Percentiles rank a stretch among this genome's conserved stretches.
Conservation (phyloP, 768 basidiomycete genomes). For the Mycena floridula region DNA sequence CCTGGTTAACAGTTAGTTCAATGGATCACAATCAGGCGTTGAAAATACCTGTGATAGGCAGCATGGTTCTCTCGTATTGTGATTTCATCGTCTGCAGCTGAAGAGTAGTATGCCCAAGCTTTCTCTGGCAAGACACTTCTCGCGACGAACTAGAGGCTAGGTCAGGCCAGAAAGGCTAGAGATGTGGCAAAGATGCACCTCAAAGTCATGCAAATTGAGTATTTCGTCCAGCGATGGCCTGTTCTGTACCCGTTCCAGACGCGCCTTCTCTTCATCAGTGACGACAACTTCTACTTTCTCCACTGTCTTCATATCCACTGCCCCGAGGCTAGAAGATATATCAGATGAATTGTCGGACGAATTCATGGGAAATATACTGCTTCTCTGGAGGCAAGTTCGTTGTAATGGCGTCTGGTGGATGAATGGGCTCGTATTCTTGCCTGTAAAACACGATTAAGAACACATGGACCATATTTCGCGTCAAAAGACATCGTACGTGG, state of each 20-base stretch:
- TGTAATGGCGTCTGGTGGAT: constrained; percentile 77
- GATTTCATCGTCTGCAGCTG: constrained; percentile 95
- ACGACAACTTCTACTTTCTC: constrained; percentile 56
- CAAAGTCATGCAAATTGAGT: constrained; percentile 91
- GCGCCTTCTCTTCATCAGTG: constrained; percentile 65
- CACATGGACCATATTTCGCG: too few relatives aligned
- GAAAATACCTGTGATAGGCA: constrained; percentile 75
- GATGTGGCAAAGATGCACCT: constrained; percentile 38
- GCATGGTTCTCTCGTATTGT: constrained; percentile 85
- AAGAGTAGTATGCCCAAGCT: constrained; percentile 96
- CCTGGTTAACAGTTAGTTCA: constrained; percentile 22
- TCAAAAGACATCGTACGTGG: constrained; percentile 49
- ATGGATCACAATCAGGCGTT: background rate
- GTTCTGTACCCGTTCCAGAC: constrained; percentile 52
- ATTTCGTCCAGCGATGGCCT: constrained; percentile 75
- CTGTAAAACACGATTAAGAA: constrained; percentile 27
- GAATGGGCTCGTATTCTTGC: constrained; percentile 82
- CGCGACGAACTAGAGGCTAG: constrained; percentile 60
- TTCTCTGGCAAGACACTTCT: constrained; percentile 75
- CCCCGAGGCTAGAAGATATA: constrained; percentile 52
- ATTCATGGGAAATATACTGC: constrained; percentile 43
- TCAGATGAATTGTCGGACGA: background rate
- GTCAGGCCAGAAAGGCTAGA: constrained; percentile 3
- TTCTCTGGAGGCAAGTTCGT: constrained; percentile 79
- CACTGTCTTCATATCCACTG: constrained; percentile 63